Base-by-base conservation (phyloP, 2,329 filamentous ascomycete species). In the Fusarium sp. region DNA sequence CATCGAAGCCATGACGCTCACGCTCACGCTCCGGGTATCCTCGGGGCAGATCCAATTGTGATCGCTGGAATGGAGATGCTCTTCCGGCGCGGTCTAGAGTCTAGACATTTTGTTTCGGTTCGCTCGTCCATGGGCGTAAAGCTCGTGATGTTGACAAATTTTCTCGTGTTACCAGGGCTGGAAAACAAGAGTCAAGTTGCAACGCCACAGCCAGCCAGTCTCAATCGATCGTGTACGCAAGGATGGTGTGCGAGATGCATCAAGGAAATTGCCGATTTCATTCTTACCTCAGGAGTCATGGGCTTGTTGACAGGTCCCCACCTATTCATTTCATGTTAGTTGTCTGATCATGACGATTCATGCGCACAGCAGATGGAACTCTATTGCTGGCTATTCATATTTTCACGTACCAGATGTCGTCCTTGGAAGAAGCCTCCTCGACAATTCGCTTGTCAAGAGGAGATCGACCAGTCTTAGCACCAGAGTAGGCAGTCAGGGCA, bases 261-360 rank as follows among this genome's bases (percentile, higher is more conserved):
- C 35, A 42, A 47, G 61, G 57, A 67, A 60, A 68, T 43, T 28
- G 38, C 57, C 35, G 21, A 63, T 20, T 46, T 28, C 50, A 63
- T 57, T 71, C 73, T 74, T 91, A 98, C 96, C 82, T 98, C 94
- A 76, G 94, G 89, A 74, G 89, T 91, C 96, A 99, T 99, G 79
- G 95, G 93, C 89, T 98, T 98, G 88, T 99, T 99, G 75, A 99
- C 96, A 58, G 96, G 95, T 77, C 96, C 96, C 96, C 96, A 98
- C 84, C 84, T 86, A 63, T 54, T 65, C 56, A 69, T 49, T 42
- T 57, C 60, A 31, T 67, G 76, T 80, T 75, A 81, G 76, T 69
- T 56, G 49, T 66, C 61, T 63, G 60, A 35, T 74, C 60, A 69
- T 60, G 44, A 55, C 53, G 49, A 71, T 53, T 60, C 55, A 47